These are phyloP conservation scores for Parachaetomium inaequale DNA, from an alignment of 495 filamentous ascomycete genomes.

Conservation along the genomic window DNA sequence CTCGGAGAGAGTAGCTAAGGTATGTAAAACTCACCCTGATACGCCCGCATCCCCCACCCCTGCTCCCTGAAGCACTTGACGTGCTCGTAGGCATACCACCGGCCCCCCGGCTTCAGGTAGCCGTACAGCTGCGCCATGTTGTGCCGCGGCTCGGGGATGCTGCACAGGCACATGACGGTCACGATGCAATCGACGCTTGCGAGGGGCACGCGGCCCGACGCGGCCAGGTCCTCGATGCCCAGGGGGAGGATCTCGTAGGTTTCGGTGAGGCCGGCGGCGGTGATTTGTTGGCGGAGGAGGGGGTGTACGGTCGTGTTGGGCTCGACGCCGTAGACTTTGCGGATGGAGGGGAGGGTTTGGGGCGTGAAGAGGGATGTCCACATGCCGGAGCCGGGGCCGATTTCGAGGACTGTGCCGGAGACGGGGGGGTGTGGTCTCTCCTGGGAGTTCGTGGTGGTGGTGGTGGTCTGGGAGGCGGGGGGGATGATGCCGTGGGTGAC, in stretches of 20 bases:
- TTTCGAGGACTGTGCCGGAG: constrained; percentile 41
- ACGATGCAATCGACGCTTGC: constrained; percentile 65
- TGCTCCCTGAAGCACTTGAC: constrained; percentile 48
- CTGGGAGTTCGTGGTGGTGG: too few relatives aligned
- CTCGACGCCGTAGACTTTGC: constrained; percentile 64
- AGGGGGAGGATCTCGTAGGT: constrained; percentile 63
- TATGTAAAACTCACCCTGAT: constrained; percentile 46
- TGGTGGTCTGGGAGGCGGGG: not conserved
- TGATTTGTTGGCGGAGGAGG: constrained; percentile 45
- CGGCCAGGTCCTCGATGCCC: constrained; percentile 52
- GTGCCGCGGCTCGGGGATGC: constrained; percentile 58
- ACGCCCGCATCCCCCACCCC: constrained; percentile 44
- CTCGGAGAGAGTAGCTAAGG: not conserved
- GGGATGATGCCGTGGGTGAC: constrained; percentile 27
- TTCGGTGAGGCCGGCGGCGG: constrained; percentile 46
- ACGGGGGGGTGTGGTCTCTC: constrained; percentile 32
- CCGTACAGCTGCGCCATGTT: constrained; percentile 58
- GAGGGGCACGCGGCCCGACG: constrained; percentile 41
- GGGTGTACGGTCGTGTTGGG: constrained; percentile 57
- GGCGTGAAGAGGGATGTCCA: constrained; percentile 42
- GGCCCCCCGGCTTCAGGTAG: constrained; percentile 62
- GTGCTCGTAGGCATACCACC: constrained; percentile 70
- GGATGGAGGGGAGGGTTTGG: constrained; percentile 31
- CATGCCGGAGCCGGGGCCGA: constrained; percentile 49
- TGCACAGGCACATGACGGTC: constrained; percentile 67